phyloP scores from a whole-genome alignment of 345 rosid genomes.

The Salix brachista region DNA sequence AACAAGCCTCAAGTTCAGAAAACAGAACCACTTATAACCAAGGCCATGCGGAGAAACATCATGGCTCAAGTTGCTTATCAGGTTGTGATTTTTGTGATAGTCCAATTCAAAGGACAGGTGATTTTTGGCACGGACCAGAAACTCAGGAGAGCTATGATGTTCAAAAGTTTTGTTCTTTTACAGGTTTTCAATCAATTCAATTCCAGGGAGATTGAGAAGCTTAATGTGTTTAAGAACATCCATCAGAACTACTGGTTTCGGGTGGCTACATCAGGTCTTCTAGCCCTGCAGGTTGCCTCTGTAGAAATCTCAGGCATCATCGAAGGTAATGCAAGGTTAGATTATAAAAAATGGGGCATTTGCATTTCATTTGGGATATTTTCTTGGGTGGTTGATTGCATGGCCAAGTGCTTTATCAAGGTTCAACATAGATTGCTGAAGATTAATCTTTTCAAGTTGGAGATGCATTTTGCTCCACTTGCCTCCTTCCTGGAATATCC shows the following conservation, averaged over 20 bases:
- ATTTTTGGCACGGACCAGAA: constrained; percentile 6
- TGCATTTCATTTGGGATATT: neutral
- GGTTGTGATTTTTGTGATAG: constrained; percentile 6
- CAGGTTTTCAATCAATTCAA: constrained; percentile 25
- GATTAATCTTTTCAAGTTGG: neutral
- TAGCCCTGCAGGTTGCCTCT: constrained; percentile 7
- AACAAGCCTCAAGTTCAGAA: constrained; percentile 2
- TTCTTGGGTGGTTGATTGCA: neutral
- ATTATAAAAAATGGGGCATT: neutral
- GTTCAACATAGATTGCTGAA: neutral
- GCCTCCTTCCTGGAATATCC: too few relatives aligned
- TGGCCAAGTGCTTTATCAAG: neutral
- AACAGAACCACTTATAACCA: constrained; percentile 7
- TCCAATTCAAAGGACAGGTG: constrained; percentile 9
- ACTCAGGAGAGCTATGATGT: constrained; percentile 11
- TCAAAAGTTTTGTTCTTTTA: constrained; percentile 17
- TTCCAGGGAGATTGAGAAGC: neutral
- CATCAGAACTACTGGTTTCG: neutral
- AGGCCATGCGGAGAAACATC: constrained; percentile 10
- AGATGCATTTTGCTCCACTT: too few relatives aligned
- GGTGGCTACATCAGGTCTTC: neutral
- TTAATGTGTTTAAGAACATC: constrained; percentile 1
- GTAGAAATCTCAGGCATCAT: constrained; percentile 6
- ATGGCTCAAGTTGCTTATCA: constrained; percentile 17
- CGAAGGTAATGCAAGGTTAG: neutral